Percentiles rank a stretch among this genome's conserved stretches.
Conservation (phyloP, 2,329 filamentous ascomycete species). For the Colletotrichum cereale region DNA sequence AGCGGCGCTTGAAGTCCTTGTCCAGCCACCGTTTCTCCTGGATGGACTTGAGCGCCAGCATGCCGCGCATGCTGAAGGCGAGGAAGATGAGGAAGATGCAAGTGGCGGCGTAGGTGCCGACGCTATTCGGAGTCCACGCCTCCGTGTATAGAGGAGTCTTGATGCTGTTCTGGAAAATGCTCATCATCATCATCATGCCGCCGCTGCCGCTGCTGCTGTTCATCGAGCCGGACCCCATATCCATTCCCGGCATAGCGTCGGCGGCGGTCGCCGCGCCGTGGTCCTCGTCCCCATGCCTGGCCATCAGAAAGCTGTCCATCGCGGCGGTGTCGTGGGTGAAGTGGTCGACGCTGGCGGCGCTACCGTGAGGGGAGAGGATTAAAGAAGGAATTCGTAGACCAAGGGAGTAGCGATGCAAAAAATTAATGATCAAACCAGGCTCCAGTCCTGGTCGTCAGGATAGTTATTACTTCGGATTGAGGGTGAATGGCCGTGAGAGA, state of each 20-base stretch:
- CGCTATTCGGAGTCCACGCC: conserved; percentile 78
- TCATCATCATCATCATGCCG: conserved; percentile 54
- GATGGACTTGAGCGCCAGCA: conserved; percentile 79
- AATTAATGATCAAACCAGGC: conserved; percentile 23
- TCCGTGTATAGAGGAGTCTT: conserved; percentile 68
- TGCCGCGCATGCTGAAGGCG: conserved; percentile 74
- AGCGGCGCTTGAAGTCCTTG: conserved; percentile 79
- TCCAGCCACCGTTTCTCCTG: conserved; percentile 76
- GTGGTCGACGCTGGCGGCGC: conserved; percentile 20
- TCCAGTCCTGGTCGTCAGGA: conserved; percentile 34
- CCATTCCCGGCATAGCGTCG: conserved; percentile 36
- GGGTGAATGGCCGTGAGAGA: too few species aligned
- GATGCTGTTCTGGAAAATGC: conserved; percentile 71
- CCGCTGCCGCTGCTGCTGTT: conserved; percentile 17
- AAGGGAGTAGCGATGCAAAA: conserved; percentile 4
- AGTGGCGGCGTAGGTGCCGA: conserved; percentile 84
- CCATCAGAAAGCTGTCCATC: conserved; percentile 34
- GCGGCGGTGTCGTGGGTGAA: neutral
- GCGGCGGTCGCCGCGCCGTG: conserved; percentile 20
- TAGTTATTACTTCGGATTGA: conserved; percentile 1
- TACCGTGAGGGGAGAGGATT: neutral
- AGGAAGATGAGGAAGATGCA: conserved; percentile 92
- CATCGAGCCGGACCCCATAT: conserved; percentile 36
- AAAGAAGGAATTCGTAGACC: neutral
- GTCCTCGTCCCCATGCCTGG: conserved; percentile 32